These are phyloP conservation scores for Closterium sp. DNA, from an alignment of 139 green algal species.

Conservation along the genomic window DNA sequence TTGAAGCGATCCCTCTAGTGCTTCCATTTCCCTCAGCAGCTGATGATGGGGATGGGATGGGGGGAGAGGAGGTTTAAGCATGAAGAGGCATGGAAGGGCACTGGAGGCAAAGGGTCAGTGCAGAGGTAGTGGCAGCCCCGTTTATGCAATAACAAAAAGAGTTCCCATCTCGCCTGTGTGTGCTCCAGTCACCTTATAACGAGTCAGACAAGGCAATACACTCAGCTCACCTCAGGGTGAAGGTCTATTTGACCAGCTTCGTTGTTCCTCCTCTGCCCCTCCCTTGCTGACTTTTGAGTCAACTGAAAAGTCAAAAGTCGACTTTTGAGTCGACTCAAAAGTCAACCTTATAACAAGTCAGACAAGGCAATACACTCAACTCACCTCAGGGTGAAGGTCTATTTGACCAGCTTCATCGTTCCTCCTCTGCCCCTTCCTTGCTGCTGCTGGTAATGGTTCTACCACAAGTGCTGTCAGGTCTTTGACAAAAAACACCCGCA, in stretches of 20 bases:
- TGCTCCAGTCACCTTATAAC: no score
- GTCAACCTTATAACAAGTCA: no score
- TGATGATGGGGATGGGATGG: neutral
- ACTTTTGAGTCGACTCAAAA: no score
- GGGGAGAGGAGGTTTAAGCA: neutral
- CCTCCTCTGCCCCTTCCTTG: neutral
- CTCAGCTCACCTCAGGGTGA: neutral
- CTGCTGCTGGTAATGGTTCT: neutral
- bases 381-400: neutral
- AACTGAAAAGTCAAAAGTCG: no score
- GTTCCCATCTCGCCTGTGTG: no score
- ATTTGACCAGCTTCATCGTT: neutral
- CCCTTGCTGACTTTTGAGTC: no score
- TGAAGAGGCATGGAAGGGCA: no score
- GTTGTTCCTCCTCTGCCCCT: neutral
- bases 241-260: neutral
- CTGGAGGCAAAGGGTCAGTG: no score
- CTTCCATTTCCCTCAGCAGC: neutral
- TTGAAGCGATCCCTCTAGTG: neutral
- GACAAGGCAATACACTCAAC: neutral
- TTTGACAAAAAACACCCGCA: neutral
- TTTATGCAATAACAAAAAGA: no score
- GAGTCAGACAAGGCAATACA: no score
- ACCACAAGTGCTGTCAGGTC: neutral
- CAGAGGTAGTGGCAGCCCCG: no score